Base-by-base conservation (phyloP, 257 asterid genomes). In the Leonotis leonurus region DNA sequence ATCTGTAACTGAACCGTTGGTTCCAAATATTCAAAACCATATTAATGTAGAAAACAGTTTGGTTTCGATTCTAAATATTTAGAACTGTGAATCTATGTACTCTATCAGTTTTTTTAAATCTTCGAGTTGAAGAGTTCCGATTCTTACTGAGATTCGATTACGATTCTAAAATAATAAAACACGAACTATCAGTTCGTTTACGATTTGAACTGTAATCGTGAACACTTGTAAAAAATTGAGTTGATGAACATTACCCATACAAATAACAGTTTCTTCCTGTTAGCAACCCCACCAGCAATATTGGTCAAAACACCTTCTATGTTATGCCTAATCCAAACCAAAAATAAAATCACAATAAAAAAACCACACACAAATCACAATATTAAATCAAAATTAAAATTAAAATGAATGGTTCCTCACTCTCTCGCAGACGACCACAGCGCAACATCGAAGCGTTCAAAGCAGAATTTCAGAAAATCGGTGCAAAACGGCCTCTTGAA, bases 371-470 rank as follows among this genome's bases (percentile, higher is more conserved):
- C 1, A 16, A 1, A 20, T 8, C 16, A 61, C 0, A 18, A 53
- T 20, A 0, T 35, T 21, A 8, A 17, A 40, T 2, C 26, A 26
- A 17, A 40, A 40, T 0, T 13, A 40, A 1, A 13, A 13, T 1
- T 12, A 1, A 37, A 8, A 8, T 3, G 1, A n/a, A 5, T 43
- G 5, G 9, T 78, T 73, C 1, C 79, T 75, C 1, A 83, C 95
- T 78, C 86, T 35, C 43, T 65, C 0, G 81, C 93, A 51, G 93
- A 75, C 6, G 95, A 86, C 89, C 95, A 84, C 13, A 82, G 6
- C 13, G 82, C 93, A 24, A 87, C 86, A 10, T 82, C 83, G 37
- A 82, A 84, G 1, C 83, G 73, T 21, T 82, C 81, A 4, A 87
- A 79, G 80, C 87, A 83, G 49, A 80, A 85, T 0, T 78, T 64